phyloP scores from a whole-genome alignment of 495 filamentous ascomycete genomes.

The Neurospora sp. region DNA sequence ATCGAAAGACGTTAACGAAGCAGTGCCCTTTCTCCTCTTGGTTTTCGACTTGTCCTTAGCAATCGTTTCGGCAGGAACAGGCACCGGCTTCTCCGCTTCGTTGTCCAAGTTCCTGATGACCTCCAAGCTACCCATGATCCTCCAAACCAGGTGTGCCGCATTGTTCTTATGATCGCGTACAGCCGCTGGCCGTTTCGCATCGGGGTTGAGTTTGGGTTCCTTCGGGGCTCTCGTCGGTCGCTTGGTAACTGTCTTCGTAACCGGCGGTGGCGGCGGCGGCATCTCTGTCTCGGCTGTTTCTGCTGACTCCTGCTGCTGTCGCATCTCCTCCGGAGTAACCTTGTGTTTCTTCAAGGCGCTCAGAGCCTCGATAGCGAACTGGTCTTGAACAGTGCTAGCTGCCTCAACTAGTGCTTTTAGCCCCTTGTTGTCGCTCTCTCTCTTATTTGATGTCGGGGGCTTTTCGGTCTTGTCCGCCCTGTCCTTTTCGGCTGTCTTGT shows the following conservation, averaged over 20 bases:
- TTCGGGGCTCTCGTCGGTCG: not conserved
- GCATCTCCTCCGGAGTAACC: not conserved
- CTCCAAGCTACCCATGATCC: slow-evolving; percentile 15
- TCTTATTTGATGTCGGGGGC: not conserved
- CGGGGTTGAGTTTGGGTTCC: slow-evolving; percentile 18
- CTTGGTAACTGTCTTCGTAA: not conserved
- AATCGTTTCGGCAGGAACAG: not conserved
- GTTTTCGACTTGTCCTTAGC: not conserved
- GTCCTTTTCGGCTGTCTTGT: too few species aligned
- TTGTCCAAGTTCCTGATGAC: not conserved
- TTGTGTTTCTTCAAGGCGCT: not conserved
- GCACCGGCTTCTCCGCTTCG: not conserved
- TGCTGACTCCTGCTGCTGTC: not conserved
- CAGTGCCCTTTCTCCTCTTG: not conserved
- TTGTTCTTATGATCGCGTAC: slow-evolving; percentile 27
- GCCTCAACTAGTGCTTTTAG: not conserved
- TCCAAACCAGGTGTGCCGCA: slow-evolving; percentile 23
- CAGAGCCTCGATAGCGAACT: not conserved
- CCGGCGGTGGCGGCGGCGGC: not conserved
- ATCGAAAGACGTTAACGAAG: not conserved
- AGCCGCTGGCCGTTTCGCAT: slow-evolving; percentile 24
- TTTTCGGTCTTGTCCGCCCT: not conserved
- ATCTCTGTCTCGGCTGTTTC: not conserved
- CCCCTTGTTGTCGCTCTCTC: not conserved
- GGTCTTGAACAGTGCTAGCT: not conserved